Evolutionary conservation across 352 stramenopile genomes (phyloP).

Genomic region (Albugo laibachii): DNA sequence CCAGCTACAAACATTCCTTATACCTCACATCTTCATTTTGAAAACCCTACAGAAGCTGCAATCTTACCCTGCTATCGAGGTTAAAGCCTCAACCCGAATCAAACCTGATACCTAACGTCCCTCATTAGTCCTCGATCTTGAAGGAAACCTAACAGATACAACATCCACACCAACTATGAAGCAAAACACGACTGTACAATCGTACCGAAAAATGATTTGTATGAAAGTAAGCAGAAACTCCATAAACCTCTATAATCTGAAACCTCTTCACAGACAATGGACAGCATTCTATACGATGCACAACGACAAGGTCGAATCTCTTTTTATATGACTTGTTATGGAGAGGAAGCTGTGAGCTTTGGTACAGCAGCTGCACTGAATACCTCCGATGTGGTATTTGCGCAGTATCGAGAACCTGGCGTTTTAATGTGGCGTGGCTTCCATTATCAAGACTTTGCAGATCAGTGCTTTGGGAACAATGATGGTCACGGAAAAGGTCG

Average conservation of each 20-base stretch:
- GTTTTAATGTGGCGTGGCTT: constrained; percentile 98
- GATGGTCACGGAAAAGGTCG: constrained; percentile 90
- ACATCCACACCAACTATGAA: constrained; percentile 49
- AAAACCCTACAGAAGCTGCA: constrained; percentile 60
- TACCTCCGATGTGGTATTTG: constrained; percentile 87
- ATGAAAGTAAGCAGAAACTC: constrained; percentile 32
- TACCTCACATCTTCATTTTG: constrained; percentile 74
- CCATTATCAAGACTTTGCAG: constrained; percentile 91
- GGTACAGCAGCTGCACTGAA: constrained; percentile 83
- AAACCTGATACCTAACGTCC: background rate
- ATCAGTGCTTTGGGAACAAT: constrained; percentile 95
- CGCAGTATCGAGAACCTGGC: constrained; percentile 95
- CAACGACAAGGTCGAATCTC: constrained; percentile 94
- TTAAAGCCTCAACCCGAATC: constrained; percentile 16
- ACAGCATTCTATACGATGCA: constrained; percentile 92
- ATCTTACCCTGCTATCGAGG: constrained; percentile 81
- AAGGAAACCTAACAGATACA: constrained; percentile 57
- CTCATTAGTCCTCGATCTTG: constrained; percentile 57
- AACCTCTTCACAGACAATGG: constrained; percentile 74
- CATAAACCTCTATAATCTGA: constrained; percentile 3
- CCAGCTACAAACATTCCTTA: constrained; percentile 76
- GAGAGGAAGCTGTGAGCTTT: constrained; percentile 93
- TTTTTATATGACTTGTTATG: constrained; percentile 90
- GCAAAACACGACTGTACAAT: constrained; percentile 66
- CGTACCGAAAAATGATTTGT: constrained; percentile 67